These are phyloP conservation scores for Coriolopsis trogii DNA, from an alignment of 1,284 basidiomycete genomes.

Conservation along the genomic window DNA sequence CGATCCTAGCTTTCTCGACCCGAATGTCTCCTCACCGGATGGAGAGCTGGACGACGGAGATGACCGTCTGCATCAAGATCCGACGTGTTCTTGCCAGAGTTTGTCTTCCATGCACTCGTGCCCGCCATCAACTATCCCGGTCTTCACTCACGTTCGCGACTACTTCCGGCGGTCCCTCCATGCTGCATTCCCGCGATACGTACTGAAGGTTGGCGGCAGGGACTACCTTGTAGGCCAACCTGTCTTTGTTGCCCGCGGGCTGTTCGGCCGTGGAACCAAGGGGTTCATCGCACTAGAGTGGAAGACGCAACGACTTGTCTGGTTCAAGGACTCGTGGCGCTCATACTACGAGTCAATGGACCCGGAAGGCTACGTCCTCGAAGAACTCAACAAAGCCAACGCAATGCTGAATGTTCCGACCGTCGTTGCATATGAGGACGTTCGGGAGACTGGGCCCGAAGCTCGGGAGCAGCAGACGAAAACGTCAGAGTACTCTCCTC, in stretches of 20 bases:
- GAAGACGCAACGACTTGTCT: constrained; percentile 3
- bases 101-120: neutral
- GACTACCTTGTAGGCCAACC: constrained; percentile 5
- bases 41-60: neutral
- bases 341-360: constrained; percentile 3
- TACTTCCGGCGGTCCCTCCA: constrained; percentile 4
- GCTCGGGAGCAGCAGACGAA: neutral
- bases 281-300: constrained; percentile 13
- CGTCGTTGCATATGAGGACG: constrained; percentile 3
- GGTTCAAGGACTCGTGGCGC: constrained; percentile 17
- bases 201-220: neutral
- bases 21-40: neutral
- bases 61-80: neutral
- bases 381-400: neutral
- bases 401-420: neutral
- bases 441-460: neutral
- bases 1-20: no score
- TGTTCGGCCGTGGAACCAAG: constrained; percentile 12
- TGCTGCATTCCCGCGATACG: neutral
- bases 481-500: neutral
- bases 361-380: constrained; percentile 5
- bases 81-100: neutral
- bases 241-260: neutral
- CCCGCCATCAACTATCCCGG: neutral
- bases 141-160: constrained; percentile 2